A percentile compares a stretch with the other conserved stretches of the same genome.
These are phyloP conservation scores for Fraxinus americana DNA, from an alignment of 257 asterid genomes.

Conservation along the genomic window DNA sequence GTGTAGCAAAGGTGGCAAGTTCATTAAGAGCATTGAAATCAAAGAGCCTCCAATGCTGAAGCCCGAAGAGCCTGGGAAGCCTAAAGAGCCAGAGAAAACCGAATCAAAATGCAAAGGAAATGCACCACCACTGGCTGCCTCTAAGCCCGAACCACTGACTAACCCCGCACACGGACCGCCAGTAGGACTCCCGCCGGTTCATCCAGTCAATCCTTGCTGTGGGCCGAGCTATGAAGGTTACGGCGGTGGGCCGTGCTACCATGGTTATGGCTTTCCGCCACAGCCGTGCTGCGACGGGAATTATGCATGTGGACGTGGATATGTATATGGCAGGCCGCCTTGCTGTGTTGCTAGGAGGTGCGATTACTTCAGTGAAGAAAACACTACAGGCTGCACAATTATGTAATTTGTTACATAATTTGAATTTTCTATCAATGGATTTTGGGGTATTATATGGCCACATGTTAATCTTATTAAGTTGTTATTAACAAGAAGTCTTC, in stretches of 20 bases:
- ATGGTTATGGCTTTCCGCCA: constrained; percentile 41
- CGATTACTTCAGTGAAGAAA: constrained; percentile 55
- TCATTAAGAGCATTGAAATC: constrained; percentile 67
- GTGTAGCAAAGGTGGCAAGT: constrained; percentile 53
- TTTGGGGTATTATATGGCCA: neutral
- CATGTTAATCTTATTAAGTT: no score
- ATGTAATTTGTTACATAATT: no score
- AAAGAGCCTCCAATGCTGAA: constrained; percentile 33
- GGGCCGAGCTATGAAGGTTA: no score
- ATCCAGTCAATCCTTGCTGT: constrained; percentile 42
- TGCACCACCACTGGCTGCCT: no score
- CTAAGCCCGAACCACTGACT: no score
- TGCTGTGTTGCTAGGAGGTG: constrained; percentile 35
- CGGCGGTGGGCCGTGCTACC: no score
- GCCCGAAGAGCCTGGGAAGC: neutral
- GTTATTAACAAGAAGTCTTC: no score
- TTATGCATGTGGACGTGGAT: constrained; percentile 25
- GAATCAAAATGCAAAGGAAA: no score
- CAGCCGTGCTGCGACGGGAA: constrained; percentile 37
- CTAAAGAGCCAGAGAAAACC: constrained; percentile 26
- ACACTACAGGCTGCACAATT: constrained; percentile 40
- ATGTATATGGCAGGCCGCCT: constrained; percentile 23
- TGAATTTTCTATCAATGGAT: no score
- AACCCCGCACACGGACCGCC: neutral
- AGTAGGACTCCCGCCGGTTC: constrained; percentile 26